Evolutionary conservation across 495 filamentous ascomycete genomes (phyloP), one percentile per base, ranked within the genome.

Genomic region (Margaritispora aquatica): DNA sequence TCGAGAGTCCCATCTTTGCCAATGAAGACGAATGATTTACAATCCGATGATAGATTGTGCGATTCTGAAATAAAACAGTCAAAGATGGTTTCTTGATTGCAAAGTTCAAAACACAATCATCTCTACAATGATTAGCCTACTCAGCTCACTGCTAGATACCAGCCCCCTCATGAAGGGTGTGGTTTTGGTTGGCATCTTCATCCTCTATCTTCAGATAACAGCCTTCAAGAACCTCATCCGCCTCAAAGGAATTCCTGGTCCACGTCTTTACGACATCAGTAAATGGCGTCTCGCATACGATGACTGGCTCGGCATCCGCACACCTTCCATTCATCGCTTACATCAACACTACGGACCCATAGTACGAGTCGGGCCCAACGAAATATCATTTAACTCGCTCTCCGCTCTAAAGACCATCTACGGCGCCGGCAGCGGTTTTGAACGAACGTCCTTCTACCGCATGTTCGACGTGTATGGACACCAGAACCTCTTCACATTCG

Each of bases 321-420:
- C 83, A 0, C 63, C 68, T 26, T 82, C 77, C 46, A 73, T 88
- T 46, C 83, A 86, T 55, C 15, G 48, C 2, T 66, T 87, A 23
- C 85, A 87, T 59, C 62, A 75, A 27, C 58, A 63, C 13, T 86
- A 86, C 60, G 63, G 69, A 5, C 57, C 67, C 3, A 54, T 68
- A 11, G 66, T 71, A 5, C 63, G 69, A 1, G 66, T 71, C 19
- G 67, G 67, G 0, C 69, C 69, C 10, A 63, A 61, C 22, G 66
- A 71, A 38, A 31, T 71, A 4, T 69, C 69, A 10, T 65, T 65
- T 51, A 56, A 61, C 34, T 51, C 55, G 26, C 58, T 61, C 10
- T 29, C 54, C 23, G 63, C 63, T 0, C 29, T 65, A 17, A 55
- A 59, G 49, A 56, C 55, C 0, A 78, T 78, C 29, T 78, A 76